Conservation (phyloP, 371 early-diverging fungal genomes). For the Rhizopus sp. region DNA sequence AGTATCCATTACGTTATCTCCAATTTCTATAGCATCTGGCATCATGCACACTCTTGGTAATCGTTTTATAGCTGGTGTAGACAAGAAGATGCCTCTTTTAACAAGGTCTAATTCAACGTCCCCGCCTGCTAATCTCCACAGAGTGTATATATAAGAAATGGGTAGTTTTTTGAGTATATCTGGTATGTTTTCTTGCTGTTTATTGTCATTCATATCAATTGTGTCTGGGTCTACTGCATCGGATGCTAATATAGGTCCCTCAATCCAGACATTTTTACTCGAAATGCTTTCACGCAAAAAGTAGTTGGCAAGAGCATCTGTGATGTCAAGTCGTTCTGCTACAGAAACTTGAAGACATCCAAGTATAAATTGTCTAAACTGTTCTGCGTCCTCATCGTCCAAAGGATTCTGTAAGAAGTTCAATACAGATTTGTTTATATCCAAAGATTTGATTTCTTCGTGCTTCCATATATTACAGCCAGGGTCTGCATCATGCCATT, state of each 20-base stretch:
- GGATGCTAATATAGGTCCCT: conserved; percentile 42
- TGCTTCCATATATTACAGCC: conserved; percentile 34
- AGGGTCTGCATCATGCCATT: conserved; percentile 31
- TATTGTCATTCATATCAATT: conserved; percentile 14
- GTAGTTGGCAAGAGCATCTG: conserved; percentile 26
- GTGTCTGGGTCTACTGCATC: conserved; percentile 35
- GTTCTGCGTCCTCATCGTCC: conserved; percentile 11
- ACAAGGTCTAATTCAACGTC: conserved; percentile 64
- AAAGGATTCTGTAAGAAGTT: conserved; percentile 30
- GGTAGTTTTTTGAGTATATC: conserved; percentile 42
- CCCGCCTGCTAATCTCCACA: conserved; percentile 70
- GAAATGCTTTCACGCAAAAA: conserved; percentile 6
- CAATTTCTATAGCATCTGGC: conserved; percentile 48
- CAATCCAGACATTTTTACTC: conserved; percentile 26
- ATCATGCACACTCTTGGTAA: conserved; percentile 55
- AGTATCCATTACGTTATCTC: conserved; percentile 38
- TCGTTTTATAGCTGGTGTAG: conserved; percentile 63
- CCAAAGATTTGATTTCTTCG: conserved; percentile 30
- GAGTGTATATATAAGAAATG: conserved; percentile 55
- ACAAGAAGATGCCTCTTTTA: conserved; percentile 55
- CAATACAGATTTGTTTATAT: conserved; percentile 39
- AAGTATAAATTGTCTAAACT: conserved; percentile 29
- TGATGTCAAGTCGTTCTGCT: conserved; percentile 13
- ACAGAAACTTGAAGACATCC: conserved; percentile 29
- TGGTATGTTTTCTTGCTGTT: conserved; percentile 19